phyloP scores from a whole-genome alignment of 1,139 yeast species.

The Yamadazyma oceani region DNA sequence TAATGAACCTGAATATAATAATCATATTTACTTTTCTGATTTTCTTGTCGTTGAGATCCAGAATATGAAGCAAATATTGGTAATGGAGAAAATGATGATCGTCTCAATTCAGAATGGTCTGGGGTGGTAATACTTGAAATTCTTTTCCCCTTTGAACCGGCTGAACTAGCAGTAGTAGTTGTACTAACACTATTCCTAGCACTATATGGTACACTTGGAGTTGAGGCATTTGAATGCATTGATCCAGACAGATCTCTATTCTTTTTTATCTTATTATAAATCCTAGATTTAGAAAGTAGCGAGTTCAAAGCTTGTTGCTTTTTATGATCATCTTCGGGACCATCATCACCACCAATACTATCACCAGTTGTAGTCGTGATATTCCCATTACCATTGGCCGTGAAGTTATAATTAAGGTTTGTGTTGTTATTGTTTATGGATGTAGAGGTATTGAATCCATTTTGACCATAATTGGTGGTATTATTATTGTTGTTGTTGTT shows the following conservation, averaged over 20 bases:
- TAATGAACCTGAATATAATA: slow-evolving; percentile 34
- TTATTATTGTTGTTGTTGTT: not conserved
- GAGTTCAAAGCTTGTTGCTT: slow-evolving; percentile 29
- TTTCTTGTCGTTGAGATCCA: slow-evolving; percentile 30
- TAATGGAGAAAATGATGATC: slow-evolving; percentile 8
- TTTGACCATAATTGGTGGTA: slow-evolving; percentile 2
- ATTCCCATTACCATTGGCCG: slow-evolving; percentile 1
- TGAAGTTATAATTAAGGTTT: slow-evolving; percentile 1
- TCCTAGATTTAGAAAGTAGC: slow-evolving; percentile 36
- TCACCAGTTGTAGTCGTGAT: slow-evolving; percentile 1
- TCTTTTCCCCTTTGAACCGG: slow-evolving; percentile 10
- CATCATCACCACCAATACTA: not conserved
- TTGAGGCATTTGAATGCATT: slow-evolving; percentile 26
- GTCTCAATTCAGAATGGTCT: slow-evolving; percentile 11
- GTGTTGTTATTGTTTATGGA: slow-evolving; percentile 5
- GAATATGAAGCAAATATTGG: slow-evolving; percentile 16
- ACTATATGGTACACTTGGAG: slow-evolving; percentile 10
- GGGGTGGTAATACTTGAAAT: slow-evolving; percentile 11
- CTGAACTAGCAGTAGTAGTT: slow-evolving; percentile 15
- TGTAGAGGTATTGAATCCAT: slow-evolving; percentile 2
- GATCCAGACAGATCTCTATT: slow-evolving; percentile 41
- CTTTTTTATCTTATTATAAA: slow-evolving; percentile 40
- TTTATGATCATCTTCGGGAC: slow-evolving; percentile 17
- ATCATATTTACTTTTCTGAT: slow-evolving; percentile 35
- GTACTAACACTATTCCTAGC: slow-evolving; percentile 20